Evolutionary conservation across 2,329 filamentous ascomycete genomes (phyloP), one percentile per base, ranked within the genome.

Genomic region (Fusarium aywerte): DNA sequence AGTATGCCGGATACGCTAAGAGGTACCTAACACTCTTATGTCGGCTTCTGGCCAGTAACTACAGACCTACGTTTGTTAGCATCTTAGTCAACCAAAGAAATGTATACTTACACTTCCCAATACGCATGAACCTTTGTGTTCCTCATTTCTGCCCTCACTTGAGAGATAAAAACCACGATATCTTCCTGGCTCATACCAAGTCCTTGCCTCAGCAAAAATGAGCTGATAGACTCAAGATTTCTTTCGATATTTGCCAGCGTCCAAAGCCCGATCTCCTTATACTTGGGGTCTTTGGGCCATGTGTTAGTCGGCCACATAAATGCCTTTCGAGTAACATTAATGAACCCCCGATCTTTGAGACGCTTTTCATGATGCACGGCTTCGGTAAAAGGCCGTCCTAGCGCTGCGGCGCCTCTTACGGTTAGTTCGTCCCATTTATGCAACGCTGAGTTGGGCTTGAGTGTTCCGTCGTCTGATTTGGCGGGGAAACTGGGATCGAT

Each of bases 101-200:
- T n/a, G n/a, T n/a, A n/a, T n/a, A 62, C 64, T 62, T 18, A 67
- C 64, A 67, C 52, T 11, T 67, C 58, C 62, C 62, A 62, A 25
- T 58, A 67, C 2, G 51, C 52, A 44, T 63, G 52, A 0, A 65
- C 50, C 12, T 39, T 57, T 1, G 20, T 16, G 12, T 66, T 42
- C 5, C 63, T 31, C 61, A 66, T 66, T 25, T 66, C 61, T 3
- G 51, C 63, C 18, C 50, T 45, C 1, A 66, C 61, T 7, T 61
- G 29, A 0, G 61, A 16, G n/a, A 67, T 42, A 13, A 67, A 59
- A 0, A 55, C 35, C 4, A 55, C 2, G 8, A 67, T 55, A 25
- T 66, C 61, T 4, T 61, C 45, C 12, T 61, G 50, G 11, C 40
- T 65, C 63, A 65, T 66, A 0, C 47, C 47, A 5, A 66, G n/a